phyloP scores from a whole-genome alignment of 202 grass and related monocot genomes.

The Eragrostis tef region DNA sequence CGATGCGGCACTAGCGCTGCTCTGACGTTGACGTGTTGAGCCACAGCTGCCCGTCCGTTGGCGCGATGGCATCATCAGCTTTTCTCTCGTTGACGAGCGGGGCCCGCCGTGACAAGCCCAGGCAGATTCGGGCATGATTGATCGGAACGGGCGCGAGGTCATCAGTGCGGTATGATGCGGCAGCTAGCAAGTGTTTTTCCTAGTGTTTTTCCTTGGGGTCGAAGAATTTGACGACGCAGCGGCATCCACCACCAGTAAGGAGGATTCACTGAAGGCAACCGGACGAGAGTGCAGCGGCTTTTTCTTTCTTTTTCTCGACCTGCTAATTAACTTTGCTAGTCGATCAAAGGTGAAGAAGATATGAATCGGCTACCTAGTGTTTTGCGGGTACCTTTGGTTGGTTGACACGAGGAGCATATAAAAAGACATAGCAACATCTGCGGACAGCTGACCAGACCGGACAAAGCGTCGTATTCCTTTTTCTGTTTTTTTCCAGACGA shows the following conservation, averaged over 20 bases:
- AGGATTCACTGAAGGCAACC: not conserved
- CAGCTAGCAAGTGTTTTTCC: not conserved
- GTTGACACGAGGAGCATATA: too few relatives aligned
- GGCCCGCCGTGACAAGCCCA: not conserved
- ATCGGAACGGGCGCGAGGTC: not conserved
- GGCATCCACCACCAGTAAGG: too few relatives aligned
- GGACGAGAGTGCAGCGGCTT: not conserved
- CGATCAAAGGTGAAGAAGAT: not conserved
- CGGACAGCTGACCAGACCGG: too few relatives aligned
- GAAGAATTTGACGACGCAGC: not conserved
- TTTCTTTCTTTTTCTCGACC: not conserved
- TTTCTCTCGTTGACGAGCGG: not conserved
- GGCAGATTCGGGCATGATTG: not conserved
- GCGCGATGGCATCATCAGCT: not conserved
- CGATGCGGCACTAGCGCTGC: not conserved
- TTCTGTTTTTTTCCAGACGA: too few relatives aligned
- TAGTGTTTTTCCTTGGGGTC: not conserved
- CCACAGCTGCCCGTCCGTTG: not conserved
- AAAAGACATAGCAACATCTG: too few relatives aligned
- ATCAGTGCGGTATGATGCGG: not conserved
- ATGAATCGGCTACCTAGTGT: not conserved
- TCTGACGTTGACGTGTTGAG: slow-evolving; percentile 4
- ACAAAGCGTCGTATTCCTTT: too few relatives aligned
- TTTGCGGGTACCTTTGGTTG: too few relatives aligned
- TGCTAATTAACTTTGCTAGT: not conserved